These are phyloP conservation scores for Penicillium maclennaniae DNA, from an alignment of 495 filamentous ascomycete genomes.

Conservation along the genomic window DNA sequence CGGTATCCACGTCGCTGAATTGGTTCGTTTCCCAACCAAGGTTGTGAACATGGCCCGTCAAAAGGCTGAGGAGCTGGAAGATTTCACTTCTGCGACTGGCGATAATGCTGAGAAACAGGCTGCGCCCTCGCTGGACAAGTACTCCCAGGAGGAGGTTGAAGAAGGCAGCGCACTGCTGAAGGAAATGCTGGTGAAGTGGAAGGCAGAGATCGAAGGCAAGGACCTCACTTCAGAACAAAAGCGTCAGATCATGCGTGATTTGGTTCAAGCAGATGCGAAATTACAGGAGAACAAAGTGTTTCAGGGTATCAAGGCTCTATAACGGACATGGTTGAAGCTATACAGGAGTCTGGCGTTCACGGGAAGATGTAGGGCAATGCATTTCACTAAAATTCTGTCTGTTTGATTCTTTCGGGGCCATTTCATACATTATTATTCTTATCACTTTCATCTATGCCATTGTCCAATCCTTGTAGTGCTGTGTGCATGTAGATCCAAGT, in stretches of 20 bases:
- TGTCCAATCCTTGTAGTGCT: background rate
- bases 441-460: background rate
- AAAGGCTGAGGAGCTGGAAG: constrained; percentile 96
- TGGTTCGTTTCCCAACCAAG: constrained; percentile 96
- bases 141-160: constrained; percentile 82
- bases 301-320: constrained; percentile 78
- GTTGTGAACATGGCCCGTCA: constrained; percentile 98
- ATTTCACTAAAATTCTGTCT: background rate
- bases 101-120: constrained; percentile 58
- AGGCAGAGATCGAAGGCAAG: constrained; percentile 66
- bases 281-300: constrained; percentile 86
- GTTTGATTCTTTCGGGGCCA: background rate
- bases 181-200: constrained; percentile 82
- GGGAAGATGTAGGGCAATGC: constrained; percentile 1
- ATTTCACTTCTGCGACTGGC: constrained; percentile 65
- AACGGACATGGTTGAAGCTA: constrained; percentile 3
- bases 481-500: constrained; percentile 8
- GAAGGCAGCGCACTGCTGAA: constrained; percentile 87
- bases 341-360: constrained; percentile 15
- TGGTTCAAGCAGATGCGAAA: constrained; percentile 67
- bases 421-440: background rate
- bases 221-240: constrained; percentile 71
- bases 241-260: constrained; percentile 70
- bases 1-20: constrained; percentile 96
- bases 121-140: constrained; percentile 44